These are phyloP conservation scores for Colletotrichum abscissum DNA, from an alignment of 2,329 filamentous ascomycete species.

Conservation along the genomic window DNA sequence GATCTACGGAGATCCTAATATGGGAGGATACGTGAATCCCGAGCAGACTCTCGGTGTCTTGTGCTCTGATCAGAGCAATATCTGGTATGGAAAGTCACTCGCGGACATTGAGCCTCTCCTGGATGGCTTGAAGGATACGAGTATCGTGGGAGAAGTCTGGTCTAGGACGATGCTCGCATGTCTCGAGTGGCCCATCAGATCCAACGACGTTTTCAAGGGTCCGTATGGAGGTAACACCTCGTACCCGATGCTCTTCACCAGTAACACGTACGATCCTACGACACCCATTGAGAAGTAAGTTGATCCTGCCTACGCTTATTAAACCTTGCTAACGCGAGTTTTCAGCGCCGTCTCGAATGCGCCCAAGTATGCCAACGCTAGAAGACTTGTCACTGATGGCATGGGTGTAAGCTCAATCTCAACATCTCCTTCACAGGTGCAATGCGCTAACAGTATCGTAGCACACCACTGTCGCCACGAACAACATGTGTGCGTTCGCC, in stretches of 20 bases:
- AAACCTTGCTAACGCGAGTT: not conserved
- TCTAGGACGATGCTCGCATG: not conserved
- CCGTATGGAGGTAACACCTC: conserved; percentile 5
- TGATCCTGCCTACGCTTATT: no score
- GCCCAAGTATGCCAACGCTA: not conserved
- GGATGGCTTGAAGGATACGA: not conserved
- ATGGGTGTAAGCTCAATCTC: not conserved
- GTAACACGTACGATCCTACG: conserved; percentile 15
- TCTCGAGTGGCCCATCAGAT: conserved; percentile 6
- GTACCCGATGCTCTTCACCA: not conserved
- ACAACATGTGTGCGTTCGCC: not conserved
- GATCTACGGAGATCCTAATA: not conserved
- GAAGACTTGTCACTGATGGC: not conserved
- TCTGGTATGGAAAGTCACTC: not conserved
- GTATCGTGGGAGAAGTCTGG: conserved; percentile 10
- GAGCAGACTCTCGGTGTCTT: conserved; percentile 4
- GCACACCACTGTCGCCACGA: not conserved
- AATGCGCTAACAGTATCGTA: not conserved
- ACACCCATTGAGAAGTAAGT: conserved; percentile 20
- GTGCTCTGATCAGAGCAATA: conserved; percentile 7
- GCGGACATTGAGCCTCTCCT: not conserved
- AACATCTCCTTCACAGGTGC: not conserved
- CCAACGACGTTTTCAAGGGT: not conserved
- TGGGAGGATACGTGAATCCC: not conserved
- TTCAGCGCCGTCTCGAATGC: not conserved